Conservation (phyloP, 441 rosid genomes). For the Populus hybrid region DNA sequence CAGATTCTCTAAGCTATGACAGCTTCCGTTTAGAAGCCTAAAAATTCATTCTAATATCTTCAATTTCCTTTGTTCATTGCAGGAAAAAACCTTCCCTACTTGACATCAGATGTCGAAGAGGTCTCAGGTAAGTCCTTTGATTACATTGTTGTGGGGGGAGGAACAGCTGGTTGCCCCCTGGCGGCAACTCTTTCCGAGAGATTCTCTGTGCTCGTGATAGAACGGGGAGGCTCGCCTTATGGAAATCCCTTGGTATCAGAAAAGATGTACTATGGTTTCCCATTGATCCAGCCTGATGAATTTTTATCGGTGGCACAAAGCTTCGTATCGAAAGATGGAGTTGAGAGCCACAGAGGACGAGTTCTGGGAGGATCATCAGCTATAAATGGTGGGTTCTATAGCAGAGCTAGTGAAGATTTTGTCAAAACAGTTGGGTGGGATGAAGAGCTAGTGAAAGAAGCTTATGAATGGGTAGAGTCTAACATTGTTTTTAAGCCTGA, state of each 20-base stretch:
- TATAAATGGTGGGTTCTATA: constrained; percentile 71
- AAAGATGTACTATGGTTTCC: constrained; percentile 43
- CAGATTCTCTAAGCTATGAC: not conserved
- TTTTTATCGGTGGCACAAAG: constrained; percentile 56
- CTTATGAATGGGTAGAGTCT: constrained; percentile 74
- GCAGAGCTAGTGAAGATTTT: constrained; percentile 60
- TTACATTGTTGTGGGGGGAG: constrained; percentile 68
- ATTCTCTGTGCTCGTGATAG: constrained; percentile 57
- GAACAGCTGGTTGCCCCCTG: constrained; percentile 68
- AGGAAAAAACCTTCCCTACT: constrained; percentile 31
- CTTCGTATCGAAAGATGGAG: constrained; percentile 57
- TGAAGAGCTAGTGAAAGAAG: constrained; percentile 47
- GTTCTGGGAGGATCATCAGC: constrained; percentile 80
- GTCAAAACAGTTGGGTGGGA: constrained; percentile 59
- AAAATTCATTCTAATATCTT: not conserved
- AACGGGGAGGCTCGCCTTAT: constrained; percentile 65
- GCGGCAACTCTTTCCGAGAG: constrained; percentile 64
- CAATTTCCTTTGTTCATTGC: not conserved
- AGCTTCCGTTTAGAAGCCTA: not conserved
- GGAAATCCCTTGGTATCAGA: constrained; percentile 50
- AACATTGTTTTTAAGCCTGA: constrained; percentile 54
- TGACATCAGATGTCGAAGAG: constrained; percentile 57
- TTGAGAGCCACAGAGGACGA: constrained; percentile 48
- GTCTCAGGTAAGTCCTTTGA: constrained; percentile 63
- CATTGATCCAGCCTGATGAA: constrained; percentile 53